A percentile compares a stretch with the other conserved stretches of the same genome.
phyloP scores from a whole-genome alignment of 129 eudicot species.

The Flaveria linearis region DNA sequence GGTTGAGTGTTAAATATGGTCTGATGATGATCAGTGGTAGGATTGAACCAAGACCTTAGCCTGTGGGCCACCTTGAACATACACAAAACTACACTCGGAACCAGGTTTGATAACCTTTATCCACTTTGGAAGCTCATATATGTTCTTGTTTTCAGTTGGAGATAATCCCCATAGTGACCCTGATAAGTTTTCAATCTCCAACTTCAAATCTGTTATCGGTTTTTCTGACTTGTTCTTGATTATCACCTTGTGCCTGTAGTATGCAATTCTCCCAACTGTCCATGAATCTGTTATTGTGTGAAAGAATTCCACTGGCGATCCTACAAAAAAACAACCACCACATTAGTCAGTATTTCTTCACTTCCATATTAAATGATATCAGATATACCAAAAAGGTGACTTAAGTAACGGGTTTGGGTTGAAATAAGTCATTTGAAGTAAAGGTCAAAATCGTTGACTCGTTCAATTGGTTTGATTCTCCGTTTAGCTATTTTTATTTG shows the following conservation, averaged over 20 bases:
- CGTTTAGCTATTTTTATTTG: not conserved
- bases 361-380: constrained; percentile 3
- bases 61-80: constrained; percentile 95
- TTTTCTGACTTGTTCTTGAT: constrained; percentile 76
- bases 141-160: constrained; percentile 58
- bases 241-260: constrained; percentile 76
- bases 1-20: not conserved
- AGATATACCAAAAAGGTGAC: not conserved
- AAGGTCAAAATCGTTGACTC: not conserved
- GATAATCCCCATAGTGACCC: constrained; percentile 80
- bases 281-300: constrained; percentile 83
- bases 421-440: not conserved
- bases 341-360: constrained; percentile 13
- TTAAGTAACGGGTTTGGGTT: not conserved
- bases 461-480: not conserved
- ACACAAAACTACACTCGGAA: constrained; percentile 68
- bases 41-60: constrained; percentile 67
- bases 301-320: constrained; percentile 53
- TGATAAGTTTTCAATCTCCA: constrained; percentile 61
- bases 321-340: constrained; percentile 31
- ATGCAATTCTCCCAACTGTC: constrained; percentile 60
- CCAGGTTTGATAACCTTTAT: constrained; percentile 59
- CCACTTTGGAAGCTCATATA: constrained; percentile 66
- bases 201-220: constrained; percentile 56
- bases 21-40: constrained; percentile 50